These are phyloP conservation scores for Suillus alpinus DNA, from an alignment of 768 basidiomycete genomes.

Conservation along the genomic window DNA sequence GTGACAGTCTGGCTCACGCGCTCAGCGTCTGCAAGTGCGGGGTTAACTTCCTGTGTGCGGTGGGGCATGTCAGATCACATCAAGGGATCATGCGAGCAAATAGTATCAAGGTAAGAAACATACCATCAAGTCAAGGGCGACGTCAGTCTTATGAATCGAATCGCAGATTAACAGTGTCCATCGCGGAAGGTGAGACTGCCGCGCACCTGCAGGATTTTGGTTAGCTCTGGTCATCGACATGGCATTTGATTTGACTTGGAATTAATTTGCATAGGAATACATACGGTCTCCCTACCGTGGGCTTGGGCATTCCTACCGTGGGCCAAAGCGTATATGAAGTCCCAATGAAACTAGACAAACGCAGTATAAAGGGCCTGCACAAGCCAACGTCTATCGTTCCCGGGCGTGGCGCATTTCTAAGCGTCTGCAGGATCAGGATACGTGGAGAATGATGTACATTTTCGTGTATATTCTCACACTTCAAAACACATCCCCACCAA, in stretches of 20 bases:
- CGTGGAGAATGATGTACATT: neutral
- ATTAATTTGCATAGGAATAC: neutral
- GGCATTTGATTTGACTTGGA: conserved; percentile 6
- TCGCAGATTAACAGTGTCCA: conserved; percentile 96
- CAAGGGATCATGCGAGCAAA: no score
- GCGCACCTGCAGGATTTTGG: conserved; percentile 54
- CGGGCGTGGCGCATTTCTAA: neutral
- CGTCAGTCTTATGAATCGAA: conserved; percentile 87
- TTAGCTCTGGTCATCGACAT: conserved; percentile 3
- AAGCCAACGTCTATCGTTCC: neutral
- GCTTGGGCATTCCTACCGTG: no score
- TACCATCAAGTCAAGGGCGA: conserved; percentile 93
- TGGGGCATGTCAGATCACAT: neutral
- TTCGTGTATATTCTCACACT: neutral
- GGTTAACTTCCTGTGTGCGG: conserved; percentile 67
- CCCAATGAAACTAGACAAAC: neutral
- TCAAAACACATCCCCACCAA: neutral
- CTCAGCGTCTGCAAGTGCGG: conserved; percentile 72
- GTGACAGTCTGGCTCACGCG: conserved; percentile 86
- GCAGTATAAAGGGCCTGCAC: neutral
- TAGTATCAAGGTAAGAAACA: neutral
- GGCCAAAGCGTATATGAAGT: neutral
- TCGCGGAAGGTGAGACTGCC: conserved; percentile 96
- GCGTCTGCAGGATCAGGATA: neutral
- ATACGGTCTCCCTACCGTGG: neutral